Evolutionary conservation across 106 monocot genomes (phyloP).

Genomic region (Allium fistulosum): DNA sequence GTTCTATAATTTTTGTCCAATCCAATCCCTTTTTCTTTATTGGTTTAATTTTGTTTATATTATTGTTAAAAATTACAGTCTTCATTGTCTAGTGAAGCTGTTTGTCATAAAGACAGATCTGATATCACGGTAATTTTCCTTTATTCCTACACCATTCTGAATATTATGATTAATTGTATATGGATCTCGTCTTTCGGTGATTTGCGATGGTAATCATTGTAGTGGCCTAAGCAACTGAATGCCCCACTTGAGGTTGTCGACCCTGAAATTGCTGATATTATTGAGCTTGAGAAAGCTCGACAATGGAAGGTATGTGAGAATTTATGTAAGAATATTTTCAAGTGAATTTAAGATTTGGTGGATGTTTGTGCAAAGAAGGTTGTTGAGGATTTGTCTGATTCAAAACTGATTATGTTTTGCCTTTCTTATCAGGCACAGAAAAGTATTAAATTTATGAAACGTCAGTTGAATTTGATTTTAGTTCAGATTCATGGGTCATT

Average conservation of each 20-base stretch:
- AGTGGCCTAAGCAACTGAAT: constrained; percentile 94
- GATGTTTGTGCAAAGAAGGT: too few species aligned
- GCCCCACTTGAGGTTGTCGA: constrained; percentile 73
- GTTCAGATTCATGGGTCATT: too few species aligned
- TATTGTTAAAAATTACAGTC: constrained; percentile 25
- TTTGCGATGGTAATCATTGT: too few species aligned
- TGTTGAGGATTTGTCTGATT: neutral
- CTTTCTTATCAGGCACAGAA: neutral
- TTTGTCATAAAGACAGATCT: constrained; percentile 40
- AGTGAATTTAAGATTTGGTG: too few species aligned
- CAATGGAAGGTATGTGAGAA: constrained; percentile 80
- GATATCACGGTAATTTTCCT: constrained; percentile 29
- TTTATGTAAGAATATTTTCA: neutral
- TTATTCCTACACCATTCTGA: neutral
- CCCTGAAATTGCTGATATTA: constrained; percentile 88
- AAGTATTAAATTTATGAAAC: neutral
- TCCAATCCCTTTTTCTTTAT: neutral
- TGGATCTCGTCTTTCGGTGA: neutral
- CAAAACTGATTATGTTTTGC: neutral
- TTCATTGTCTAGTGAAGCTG: constrained; percentile 54
- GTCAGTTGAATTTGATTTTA: neutral
- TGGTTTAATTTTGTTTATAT: neutral
- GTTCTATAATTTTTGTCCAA: constrained; percentile 24
- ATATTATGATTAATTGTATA: neutral
- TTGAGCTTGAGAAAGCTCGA: constrained; percentile 88